Base-by-base conservation (phyloP, 2,329 filamentous ascomycete species). In the Pseudophaeomoniella oleicola region DNA sequence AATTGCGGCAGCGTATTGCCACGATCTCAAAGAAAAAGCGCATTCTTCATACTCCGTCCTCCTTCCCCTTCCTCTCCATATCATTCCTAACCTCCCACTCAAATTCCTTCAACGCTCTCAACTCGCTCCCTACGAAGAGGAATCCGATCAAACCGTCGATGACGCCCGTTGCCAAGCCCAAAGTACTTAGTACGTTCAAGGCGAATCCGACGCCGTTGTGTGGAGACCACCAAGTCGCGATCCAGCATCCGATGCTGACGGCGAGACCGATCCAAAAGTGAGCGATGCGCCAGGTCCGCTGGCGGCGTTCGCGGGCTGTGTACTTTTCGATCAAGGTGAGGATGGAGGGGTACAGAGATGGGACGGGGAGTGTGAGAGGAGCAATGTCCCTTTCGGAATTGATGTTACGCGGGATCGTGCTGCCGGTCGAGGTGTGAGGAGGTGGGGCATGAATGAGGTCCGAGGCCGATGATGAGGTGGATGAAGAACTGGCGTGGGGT, bases 11-110 rank as follows among this genome's bases (percentile, higher is more conserved):
- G n/a, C n/a, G n/a, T n/a, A n/a, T n/a, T n/a, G n/a, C n/a, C n/a
- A n/a, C n/a, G n/a, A n/a, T n/a, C n/a, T n/a, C n/a, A n/a, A n/a
- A n/a, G n/a, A n/a, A n/a, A n/a, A n/a, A n/a, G n/a, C n/a, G n/a
- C n/a, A n/a, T n/a, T n/a, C n/a, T n/a, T n/a, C n/a, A n/a, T n/a
- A n/a, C n/a, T n/a, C n/a, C n/a, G n/a, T n/a, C n/a, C n/a, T n/a
- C 30, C 48, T 42, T 42, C n/a, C n/a, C 22, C n/a, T 27, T n/a
- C 22, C 22, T 27, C n/a, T 27, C n/a, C 22, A 55, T 76, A 10
- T 79, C 78, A 52, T 81, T 87, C 35, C 63, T 64, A 16, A 96
- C 78, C 58, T 98, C 90, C 81, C 85, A 94, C 54, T 90, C 76
- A 59, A 96, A 96, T 62, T 98, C 90, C 49, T 75, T 78, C 37